Evolutionary conservation across 176 grass and related monocot genomes (phyloP), one percentile per base, ranked within the genome.

Genomic region (Rhynchospora pubera): DNA sequence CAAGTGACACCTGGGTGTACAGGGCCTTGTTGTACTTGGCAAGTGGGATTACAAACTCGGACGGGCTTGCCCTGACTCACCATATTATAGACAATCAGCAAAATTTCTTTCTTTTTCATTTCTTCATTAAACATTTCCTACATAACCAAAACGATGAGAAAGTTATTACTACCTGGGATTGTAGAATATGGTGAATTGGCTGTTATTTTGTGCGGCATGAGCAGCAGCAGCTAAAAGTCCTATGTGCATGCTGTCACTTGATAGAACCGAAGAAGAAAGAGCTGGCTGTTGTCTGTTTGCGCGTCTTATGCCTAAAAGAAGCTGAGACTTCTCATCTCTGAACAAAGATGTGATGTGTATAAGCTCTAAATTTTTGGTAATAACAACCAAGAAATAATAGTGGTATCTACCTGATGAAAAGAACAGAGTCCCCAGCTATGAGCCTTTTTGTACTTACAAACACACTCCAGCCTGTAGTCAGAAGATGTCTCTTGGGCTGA

Each of bases 401-500:
- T 39, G 22, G 14, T 30, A 9, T 16, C 16, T 85, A 98, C 96
- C 96, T 90, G 83, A 98, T 93, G 81, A 99, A 93, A 14, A 99
- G 86, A 86, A 99, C 93, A 81, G 97, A 99, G 82, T 99, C 97
- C 70, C 97, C 97, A 26, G 93, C 89, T 90, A 87, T 73, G 64
- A 99, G 89, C 80, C 89, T 91, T 84, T 99, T 99, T 19, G 93
- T 95, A 64, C 91, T 91, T 50, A 99, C 93, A 62, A 91, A 99
- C 62, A 99, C 91, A 84, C 97, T 99, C 97, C 97, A 99, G 74
- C 97, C 93, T 86, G 97, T 96, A 26, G 97, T 99, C 82, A 99
- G 84, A 87, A 99, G 91, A 77, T 99, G 91, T 59, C 93, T 91
- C 71, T 99, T 99, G 7, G 97, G 97, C 88, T 99, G 97, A 91